phyloP scores from a whole-genome alignment of 768 basidiomycete genomes.

The Leccinellum albellum region DNA sequence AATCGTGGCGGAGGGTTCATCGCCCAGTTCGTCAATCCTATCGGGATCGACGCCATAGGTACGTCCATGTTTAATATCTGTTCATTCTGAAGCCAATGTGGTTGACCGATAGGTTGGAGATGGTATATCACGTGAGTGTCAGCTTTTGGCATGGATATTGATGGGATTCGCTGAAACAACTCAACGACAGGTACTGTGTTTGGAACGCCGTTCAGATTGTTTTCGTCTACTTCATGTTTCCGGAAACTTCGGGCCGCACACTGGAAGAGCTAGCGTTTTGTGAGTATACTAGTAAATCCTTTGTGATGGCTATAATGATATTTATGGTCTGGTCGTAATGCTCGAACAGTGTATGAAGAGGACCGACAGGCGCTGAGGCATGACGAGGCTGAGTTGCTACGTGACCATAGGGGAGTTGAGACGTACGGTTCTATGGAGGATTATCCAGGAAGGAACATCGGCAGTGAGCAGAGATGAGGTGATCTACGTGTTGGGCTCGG shows the following conservation, averaged over 20 bases:
- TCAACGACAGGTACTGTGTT: not conserved
- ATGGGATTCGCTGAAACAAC: not conserved
- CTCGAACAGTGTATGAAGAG: not conserved
- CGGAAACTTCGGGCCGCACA: not conserved
- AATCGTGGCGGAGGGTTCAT: not conserved
- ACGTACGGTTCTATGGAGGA: not conserved
- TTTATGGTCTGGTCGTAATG: not conserved
- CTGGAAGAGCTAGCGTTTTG: not conserved
- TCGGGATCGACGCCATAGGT: not conserved
- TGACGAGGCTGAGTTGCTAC: not conserved
- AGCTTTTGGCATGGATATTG: not conserved
- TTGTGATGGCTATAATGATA: not conserved
- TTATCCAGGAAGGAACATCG: not conserved
- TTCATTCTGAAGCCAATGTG: not conserved
- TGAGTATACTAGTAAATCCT: not conserved
- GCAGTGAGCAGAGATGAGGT: not conserved
- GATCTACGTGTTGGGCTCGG: not conserved
- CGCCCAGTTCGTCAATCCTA: not conserved
- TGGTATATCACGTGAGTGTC: not conserved
- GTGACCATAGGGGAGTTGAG: not conserved
- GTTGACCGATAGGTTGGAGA: not conserved
- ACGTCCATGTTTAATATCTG: not conserved
- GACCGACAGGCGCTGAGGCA: not conserved
- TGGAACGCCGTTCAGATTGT: not conserved
- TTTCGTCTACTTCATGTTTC: not conserved